Evolutionary conservation across 1,284 basidiomycete species (phyloP), one percentile per base, ranked within the genome.

Genomic region (Inonotus obliquus): DNA sequence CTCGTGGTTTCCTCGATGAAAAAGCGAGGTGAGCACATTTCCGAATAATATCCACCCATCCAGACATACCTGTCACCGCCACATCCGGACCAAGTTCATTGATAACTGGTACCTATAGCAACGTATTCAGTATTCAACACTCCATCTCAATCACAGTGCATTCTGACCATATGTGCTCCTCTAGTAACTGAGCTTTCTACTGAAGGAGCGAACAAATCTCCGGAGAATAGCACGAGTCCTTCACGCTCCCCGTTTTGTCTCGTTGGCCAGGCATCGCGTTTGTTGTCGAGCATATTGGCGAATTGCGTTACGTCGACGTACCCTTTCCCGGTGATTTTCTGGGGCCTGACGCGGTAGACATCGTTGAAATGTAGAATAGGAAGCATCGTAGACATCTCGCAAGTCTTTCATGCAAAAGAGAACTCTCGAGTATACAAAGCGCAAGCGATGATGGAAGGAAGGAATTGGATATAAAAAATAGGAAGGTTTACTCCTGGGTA

Each of bases 151-250:
- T 23, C n/a, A 17, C 21, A 5, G 32, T 54, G 29, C 51, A 60
- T 63, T 37, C 80, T 68, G 66, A 93, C 91, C 91, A 96, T 92
- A 81, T 96, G 93, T 63, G 89, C 92, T 48, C 94, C 94, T 71
- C 94, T 78, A 2, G 94, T 96, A 23, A 96, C 87, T 6, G 88
- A 87, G 67, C 88, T 92, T 74, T 96, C 93, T 0, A 94, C 83
- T 2, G 89, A 91, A 0, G 93, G 94, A 23, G 87, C 87, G 71
- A 94, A 94, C 4, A 92, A 76, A 71, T 96, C 94, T 5, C 94
- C 94, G 29, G 91, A 94, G 74, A 96, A 97, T 1, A 97, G 74
- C 0, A 89, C 79, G 2, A 96, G 77, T 0, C 94, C 94, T 65
- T 92, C 87, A 63, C 76, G 77, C 53, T 76, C 74, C 1, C 81